These are phyloP conservation scores for Colletotrichum somersetense DNA, from an alignment of 2,329 filamentous ascomycete genomes.

Conservation along the genomic window DNA sequence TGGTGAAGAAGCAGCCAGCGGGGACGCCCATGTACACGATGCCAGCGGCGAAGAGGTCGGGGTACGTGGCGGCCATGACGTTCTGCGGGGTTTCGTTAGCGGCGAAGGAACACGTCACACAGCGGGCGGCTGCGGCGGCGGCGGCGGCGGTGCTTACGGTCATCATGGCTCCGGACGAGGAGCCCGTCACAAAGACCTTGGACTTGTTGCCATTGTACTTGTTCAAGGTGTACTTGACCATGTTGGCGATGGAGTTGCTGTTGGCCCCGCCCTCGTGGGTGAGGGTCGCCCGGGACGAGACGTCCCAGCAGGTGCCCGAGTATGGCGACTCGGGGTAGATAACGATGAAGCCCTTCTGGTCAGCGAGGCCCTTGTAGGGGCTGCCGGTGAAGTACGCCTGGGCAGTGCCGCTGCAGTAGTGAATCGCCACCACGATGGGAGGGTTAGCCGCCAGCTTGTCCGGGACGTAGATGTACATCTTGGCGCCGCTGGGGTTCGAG, in stretches of 20 bases:
- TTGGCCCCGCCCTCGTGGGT: slow-evolving; percentile 65
- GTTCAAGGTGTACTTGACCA: slow-evolving; percentile 63
- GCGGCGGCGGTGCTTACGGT: slow-evolving; percentile 15
- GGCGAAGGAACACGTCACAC: not conserved
- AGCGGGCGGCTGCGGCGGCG: too few species aligned
- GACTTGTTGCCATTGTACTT: slow-evolving; percentile 62
- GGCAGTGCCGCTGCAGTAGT: slow-evolving; percentile 69
- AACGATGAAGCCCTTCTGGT: slow-evolving; percentile 67
- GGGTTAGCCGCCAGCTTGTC: slow-evolving; percentile 55
- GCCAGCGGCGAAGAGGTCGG: slow-evolving; percentile 65
- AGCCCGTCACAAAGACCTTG: slow-evolving; percentile 63
- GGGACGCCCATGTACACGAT: slow-evolving; percentile 66
- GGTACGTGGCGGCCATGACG: slow-evolving; percentile 66
- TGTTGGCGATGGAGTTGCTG: slow-evolving; percentile 64
- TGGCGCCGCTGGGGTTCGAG: slow-evolving; percentile 46
- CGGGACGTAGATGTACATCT: slow-evolving; percentile 50
- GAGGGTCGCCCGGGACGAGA: slow-evolving; percentile 63
- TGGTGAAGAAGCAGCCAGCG: slow-evolving; percentile 64
- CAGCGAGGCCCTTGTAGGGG: slow-evolving; percentile 66
- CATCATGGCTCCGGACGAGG: slow-evolving; percentile 42
- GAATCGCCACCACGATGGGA: slow-evolving; percentile 65
- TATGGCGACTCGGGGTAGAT: slow-evolving; percentile 60
- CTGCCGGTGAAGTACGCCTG: slow-evolving; percentile 63
- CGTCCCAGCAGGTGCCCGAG: slow-evolving; percentile 68
- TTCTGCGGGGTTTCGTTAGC: slow-evolving; percentile 45